Evolutionary conservation across 2,329 filamentous ascomycete species (phyloP), one percentile per base, ranked within the genome.

Genomic region (Tolypocladium sp.): DNA sequence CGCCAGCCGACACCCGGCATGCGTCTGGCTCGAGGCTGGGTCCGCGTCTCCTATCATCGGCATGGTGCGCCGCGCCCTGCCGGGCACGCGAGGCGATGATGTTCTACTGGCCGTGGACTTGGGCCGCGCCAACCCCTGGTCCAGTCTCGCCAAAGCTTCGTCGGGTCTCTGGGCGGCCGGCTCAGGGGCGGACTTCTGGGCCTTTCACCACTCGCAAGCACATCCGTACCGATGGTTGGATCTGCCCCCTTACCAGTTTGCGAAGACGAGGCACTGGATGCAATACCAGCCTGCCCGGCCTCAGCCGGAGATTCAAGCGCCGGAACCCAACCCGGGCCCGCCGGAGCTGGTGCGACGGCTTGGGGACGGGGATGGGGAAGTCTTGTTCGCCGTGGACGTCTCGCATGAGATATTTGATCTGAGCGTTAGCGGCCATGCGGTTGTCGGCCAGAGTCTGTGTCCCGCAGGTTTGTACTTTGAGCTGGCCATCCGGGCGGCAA

Each of bases 1-100:
- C 0, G 60, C 57, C 6, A 57, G 57, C 30, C 55, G 63, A 20
- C 60, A 66, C n/a, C 63, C 65, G 1, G 56, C 56, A 0, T 62
- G 61, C 46, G 57, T 69, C 22, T 74, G 67, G 65, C 58, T 74
- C 6, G 73, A 75, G 53, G 69, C 69, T 3, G 72, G 72, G 8
- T 68, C 68, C 1, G 63, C 63, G n/a, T 71, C 73, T 0, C 70
- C 71, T 0, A 67, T 76, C 8, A 69, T 70, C 0, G n/a, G 59
- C 10, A 73, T 76, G 69, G 67, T 66, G 0, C 60, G 63, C 15
- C 68, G 69, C 3, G 70, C 70, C 0, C 59, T 73, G 22, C 61
- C 59, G 1, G 61, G 42, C 8, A 12, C 42, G 5, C 8, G 40
- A 5, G 27, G 51, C 12, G 13, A 15, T 1, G 46, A 61, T 22